Conservation (phyloP, 371 early-diverging fungal species). For the Circinella umbellata region DNA sequence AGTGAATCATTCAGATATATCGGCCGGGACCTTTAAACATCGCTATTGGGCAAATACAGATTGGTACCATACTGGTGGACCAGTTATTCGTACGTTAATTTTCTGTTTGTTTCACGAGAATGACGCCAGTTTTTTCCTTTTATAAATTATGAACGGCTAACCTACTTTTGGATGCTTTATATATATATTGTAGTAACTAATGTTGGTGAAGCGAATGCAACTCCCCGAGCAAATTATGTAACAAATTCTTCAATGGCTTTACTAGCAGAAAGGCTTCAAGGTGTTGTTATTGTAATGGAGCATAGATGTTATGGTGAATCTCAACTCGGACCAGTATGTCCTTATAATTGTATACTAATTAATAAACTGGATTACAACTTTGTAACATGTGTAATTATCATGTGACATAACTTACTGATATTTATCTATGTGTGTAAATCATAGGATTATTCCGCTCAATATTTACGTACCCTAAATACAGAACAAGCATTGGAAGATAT, state of each 20-base stretch:
- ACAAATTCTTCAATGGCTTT: slow-evolving; percentile 44
- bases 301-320: slow-evolving; percentile 80
- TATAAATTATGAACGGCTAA: background rate
- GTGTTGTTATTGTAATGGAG: slow-evolving; percentile 72
- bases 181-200: slow-evolving; percentile 38
- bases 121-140: too few relatives aligned
- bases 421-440: background rate
- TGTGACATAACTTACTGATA: background rate
- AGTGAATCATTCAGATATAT: slow-evolving; percentile 56
- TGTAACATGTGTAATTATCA: too few relatives aligned
- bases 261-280: slow-evolving; percentile 65
- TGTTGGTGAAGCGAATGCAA: slow-evolving; percentile 55
- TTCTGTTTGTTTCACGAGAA: too few relatives aligned
- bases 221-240: slow-evolving; percentile 35
- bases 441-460: slow-evolving; percentile 27
- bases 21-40: slow-evolving; percentile 58
- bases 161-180: too few relatives aligned
- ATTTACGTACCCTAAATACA: slow-evolving; percentile 31
- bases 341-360: background rate
- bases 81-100: slow-evolving; percentile 58
- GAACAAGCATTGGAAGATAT: slow-evolving; percentile 29
- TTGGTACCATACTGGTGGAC: slow-evolving; percentile 68
- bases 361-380: too few relatives aligned
- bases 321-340: slow-evolving; percentile 56
- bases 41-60: slow-evolving; percentile 64